Evolutionary conservation across 1,284 basidiomycete species (phyloP).

Genomic region (Sanghuangporus baumii): DNA sequence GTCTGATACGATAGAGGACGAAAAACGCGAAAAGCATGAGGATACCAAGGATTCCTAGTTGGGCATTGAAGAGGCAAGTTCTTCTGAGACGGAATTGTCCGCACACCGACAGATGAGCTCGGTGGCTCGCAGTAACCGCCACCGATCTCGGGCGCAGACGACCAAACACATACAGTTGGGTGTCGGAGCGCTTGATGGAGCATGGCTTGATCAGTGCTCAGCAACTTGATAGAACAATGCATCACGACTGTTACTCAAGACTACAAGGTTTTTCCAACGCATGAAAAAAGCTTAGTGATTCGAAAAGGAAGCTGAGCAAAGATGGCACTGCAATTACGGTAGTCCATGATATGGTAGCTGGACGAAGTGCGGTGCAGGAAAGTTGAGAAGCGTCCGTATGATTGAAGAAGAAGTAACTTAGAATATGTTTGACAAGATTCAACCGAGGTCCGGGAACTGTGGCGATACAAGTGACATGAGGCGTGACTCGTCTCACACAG

Average conservation of each 20-base stretch:
- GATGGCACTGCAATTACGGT: not conserved
- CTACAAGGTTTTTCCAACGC: not conserved
- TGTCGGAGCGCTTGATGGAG: slow-evolving; percentile 6
- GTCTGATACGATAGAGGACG: not conserved
- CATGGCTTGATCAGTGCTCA: slow-evolving; percentile 3
- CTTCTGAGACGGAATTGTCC: not conserved
- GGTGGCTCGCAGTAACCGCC: not conserved
- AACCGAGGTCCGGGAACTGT: not conserved
- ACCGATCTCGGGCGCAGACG: not conserved
- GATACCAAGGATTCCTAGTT: slow-evolving; percentile 3
- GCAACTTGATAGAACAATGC: not conserved
- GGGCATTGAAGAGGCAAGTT: not conserved
- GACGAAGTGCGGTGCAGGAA: not conserved
- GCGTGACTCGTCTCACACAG: not conserved
- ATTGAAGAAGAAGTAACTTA: too few species aligned
- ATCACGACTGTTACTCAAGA: slow-evolving; percentile 6
- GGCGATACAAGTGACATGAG: not conserved
- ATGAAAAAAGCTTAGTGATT: not conserved
- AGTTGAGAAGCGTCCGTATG: not conserved
- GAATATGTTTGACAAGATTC: not conserved
- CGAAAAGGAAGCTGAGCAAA: not conserved
- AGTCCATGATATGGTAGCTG: not conserved
- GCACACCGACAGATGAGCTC: not conserved
- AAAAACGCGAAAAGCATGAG: slow-evolving; percentile 3
- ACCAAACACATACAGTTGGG: not conserved